Evolutionary conservation across 1,284 basidiomycete genomes (phyloP), one percentile per base, ranked within the genome.

Genomic region (Trametes pubescens): DNA sequence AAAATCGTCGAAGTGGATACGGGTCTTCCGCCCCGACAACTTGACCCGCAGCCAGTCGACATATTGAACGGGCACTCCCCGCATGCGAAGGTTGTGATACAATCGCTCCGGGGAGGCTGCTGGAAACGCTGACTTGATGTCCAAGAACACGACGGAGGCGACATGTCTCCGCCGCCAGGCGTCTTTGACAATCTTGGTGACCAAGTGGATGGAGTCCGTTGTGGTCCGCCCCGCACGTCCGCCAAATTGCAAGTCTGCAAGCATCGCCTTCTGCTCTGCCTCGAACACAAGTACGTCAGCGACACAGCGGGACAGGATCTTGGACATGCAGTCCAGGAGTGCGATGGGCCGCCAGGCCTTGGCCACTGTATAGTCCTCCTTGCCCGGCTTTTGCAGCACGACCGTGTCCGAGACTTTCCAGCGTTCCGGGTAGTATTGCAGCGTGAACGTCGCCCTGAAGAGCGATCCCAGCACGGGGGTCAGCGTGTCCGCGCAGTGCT

Each of bases 71-170:
- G 78, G 78, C 0, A 79, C 58, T 0, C 78, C 75, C 6, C 62
- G 18, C 38, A 43, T 57, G 18, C 70, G 52, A 69, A 81, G 67
- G 46, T 81, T 71, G 62, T 79, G 74, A 5, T 74, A 21, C 1
- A 82, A 75, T 0, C 70, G 43, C 0, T 73, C 67, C 0, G 71
- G 66, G 1, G 72, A 69, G 0, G 69, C 72, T 32, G 73, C 80
- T 0, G 77, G 80, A 68, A 81, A 83, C 0, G 80, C 79, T 0
- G 74, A 77, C 67, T 80, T 74, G 16, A 82, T 73, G 65, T 82
- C 79, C 2, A 81, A 71, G 63, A 80, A 79, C 0, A 82, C 61
- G 0, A 71, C 69, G 0, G 74, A 71, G 0, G 71, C 78, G 0
- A 78, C n/a, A n/a, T n/a, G n/a, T n/a, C n/a, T n/a, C n/a, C n/a